Conservation (phyloP, 345 rosid species). For the Melaleuca alternifolia region DNA sequence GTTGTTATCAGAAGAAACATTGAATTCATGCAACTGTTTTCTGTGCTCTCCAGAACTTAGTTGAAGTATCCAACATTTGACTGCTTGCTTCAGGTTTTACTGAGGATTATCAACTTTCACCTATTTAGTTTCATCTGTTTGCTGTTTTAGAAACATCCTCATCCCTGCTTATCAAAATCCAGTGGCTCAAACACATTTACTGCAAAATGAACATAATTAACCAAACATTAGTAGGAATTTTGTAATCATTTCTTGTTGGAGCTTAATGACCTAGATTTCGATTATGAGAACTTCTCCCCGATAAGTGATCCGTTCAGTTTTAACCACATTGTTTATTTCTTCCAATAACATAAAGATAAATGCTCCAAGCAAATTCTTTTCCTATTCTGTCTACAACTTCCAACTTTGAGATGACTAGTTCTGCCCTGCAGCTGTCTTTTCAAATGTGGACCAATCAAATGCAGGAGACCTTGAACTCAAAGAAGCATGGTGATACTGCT, state of each 20-base stretch:
- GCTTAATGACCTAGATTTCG: not conserved
- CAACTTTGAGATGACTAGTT: not conserved
- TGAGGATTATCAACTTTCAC: not conserved
- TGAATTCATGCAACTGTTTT: not conserved
- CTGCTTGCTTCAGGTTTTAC: not conserved
- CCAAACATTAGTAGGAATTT: not conserved
- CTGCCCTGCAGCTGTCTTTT: constrained; percentile 64
- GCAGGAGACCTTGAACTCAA: constrained; percentile 86
- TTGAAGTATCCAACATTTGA: not conserved
- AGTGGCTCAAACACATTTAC: not conserved
- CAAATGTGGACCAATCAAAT: constrained; percentile 96
- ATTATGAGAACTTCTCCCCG: not conserved
- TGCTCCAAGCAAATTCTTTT: not conserved
- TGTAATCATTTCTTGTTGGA: not conserved
- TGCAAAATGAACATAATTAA: not conserved
- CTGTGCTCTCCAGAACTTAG: not conserved
- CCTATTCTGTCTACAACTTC: not conserved
- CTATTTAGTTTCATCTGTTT: not conserved
- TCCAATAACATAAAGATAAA: not conserved
- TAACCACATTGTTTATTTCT: not conserved
- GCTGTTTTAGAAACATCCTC: not conserved
- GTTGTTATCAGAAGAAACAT: not conserved
- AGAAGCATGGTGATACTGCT: constrained; percentile 87
- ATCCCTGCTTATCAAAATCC: not conserved
- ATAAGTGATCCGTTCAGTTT: not conserved